Conservation (phyloP, 1,284 basidiomycete genomes). For the Apiotrichum brassicae region DNA sequence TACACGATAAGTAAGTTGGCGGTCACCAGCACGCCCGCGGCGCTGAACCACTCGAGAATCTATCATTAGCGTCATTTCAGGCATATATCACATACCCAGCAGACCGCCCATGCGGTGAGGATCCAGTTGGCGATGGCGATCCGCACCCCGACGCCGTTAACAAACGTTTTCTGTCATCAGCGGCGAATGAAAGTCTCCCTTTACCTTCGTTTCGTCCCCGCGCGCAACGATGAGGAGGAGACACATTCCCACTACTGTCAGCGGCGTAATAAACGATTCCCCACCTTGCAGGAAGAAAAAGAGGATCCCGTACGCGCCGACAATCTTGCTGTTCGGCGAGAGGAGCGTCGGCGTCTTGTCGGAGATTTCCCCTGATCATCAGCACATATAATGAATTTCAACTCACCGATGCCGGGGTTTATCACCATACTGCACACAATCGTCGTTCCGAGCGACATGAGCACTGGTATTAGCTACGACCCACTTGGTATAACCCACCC, state of each 20-base stretch:
- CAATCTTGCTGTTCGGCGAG: slow-evolving; percentile 59
- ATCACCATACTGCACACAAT: slow-evolving; percentile 42
- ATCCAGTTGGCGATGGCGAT: slow-evolving; percentile 74
- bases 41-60: slow-evolving; percentile 44
- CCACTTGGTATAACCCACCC: slow-evolving; percentile 44
- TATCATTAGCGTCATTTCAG: slow-evolving; percentile 20
- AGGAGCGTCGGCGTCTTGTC: slow-evolving; percentile 62
- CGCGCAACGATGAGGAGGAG: slow-evolving; percentile 62
- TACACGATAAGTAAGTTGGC: slow-evolving; percentile 44
- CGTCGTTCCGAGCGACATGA: slow-evolving; percentile 37
- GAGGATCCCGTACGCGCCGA: slow-evolving; percentile 60
- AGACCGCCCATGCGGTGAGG: slow-evolving; percentile 74
- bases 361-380: slow-evolving; percentile 52
- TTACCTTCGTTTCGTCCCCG: slow-evolving; percentile 73
- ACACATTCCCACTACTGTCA: slow-evolving; percentile 67
- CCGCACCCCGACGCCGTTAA: slow-evolving; percentile 68
- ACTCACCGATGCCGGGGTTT: slow-evolving; percentile 42
- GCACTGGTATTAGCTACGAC: slow-evolving; percentile 17
- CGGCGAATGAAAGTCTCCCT: background rate
- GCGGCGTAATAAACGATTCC: background rate
- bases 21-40: slow-evolving; percentile 40
- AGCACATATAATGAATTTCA: background rate
- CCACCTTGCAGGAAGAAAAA: slow-evolving; percentile 43
- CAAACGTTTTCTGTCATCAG: slow-evolving; percentile 54
- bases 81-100: slow-evolving; percentile 56